Evolutionary conservation across 2,329 filamentous ascomycete species (phyloP).

Genomic region (Juglanconis oblonga): DNA sequence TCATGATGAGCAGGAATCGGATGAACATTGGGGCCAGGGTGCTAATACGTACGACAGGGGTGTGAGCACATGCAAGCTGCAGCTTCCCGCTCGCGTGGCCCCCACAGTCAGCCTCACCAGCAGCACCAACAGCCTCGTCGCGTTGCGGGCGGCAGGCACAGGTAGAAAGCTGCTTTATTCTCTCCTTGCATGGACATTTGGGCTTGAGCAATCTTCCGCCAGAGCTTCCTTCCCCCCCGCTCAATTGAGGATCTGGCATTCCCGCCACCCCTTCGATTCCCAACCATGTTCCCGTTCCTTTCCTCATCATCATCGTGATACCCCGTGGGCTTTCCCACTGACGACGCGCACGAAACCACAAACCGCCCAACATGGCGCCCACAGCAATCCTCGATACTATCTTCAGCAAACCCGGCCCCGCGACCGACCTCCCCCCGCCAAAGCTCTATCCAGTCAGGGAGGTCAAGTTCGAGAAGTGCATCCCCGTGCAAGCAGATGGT

Average conservation of each 20-base stretch:
- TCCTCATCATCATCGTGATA: constrained; percentile 7
- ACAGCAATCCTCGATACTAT: constrained; percentile 45
- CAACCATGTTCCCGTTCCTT: constrained; percentile 7
- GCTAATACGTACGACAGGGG: not conserved
- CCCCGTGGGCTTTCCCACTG: constrained; percentile 3
- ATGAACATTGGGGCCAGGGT: too few species aligned
- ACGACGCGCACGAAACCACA: not conserved
- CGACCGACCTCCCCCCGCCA: constrained; percentile 49
- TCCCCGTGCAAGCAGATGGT: constrained; percentile 60
- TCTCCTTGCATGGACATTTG: not conserved
- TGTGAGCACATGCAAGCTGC: constrained; percentile 8
- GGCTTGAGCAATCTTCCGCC: not conserved
- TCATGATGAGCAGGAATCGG: too few species aligned
- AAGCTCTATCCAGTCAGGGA: constrained; percentile 62
- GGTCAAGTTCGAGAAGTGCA: constrained; percentile 55
- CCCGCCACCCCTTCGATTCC: not conserved
- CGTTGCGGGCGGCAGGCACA: constrained; percentile 10
- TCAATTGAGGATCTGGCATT: too few species aligned
- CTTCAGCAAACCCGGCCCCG: constrained; percentile 34
- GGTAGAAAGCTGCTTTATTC: not conserved
- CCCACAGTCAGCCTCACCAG: constrained; percentile 6
- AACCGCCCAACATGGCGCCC: constrained; percentile 22
- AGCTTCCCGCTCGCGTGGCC: not conserved
- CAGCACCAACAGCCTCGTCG: not conserved
- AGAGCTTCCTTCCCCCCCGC: too few species aligned